phyloP scores from a whole-genome alignment of 2,329 filamentous ascomycete genomes.

The Aspergillus aculeatinus region DNA sequence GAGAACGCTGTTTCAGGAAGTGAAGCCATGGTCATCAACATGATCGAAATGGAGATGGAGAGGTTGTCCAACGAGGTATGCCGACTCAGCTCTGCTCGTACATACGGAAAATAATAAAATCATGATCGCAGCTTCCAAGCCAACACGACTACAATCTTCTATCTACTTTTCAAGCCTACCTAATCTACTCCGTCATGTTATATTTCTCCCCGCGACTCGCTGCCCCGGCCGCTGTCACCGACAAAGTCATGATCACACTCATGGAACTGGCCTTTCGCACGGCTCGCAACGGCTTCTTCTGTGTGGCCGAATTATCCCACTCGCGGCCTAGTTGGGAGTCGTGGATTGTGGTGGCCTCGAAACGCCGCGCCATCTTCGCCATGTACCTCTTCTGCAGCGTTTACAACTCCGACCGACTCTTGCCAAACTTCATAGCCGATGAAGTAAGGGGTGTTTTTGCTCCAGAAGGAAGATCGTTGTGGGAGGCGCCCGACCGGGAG shows the following conservation, averaged over 20 bases:
- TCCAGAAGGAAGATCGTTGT: constrained; percentile 45
- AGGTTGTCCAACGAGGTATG: constrained; percentile 20
- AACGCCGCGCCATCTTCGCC: constrained; percentile 51
- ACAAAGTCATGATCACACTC: constrained; percentile 50
- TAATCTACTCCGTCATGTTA: constrained; percentile 53
- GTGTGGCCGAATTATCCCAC: constrained; percentile 41
- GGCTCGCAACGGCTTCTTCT: constrained; percentile 46
- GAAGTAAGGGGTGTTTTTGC: constrained; percentile 50
- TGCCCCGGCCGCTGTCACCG: constrained; percentile 33
- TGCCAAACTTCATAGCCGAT: constrained; percentile 51
- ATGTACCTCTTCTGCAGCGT: constrained; percentile 58
- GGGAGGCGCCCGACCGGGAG: constrained; percentile 40
- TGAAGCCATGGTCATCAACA: constrained; percentile 23
- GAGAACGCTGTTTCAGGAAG: constrained; percentile 26
- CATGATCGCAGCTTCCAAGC: not conserved
- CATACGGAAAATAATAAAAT: not conserved
- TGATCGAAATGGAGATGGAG: constrained; percentile 28
- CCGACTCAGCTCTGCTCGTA: not conserved
- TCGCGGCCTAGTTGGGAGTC: constrained; percentile 51
- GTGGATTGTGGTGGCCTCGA: constrained; percentile 56
- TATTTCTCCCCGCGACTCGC: constrained; percentile 42
- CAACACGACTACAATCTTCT: constrained; percentile 33
- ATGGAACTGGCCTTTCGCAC: constrained; percentile 51
- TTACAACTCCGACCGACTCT: constrained; percentile 44
- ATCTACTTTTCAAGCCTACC: constrained; percentile 53